These are phyloP conservation scores for Suillus paluster DNA, from an alignment of 768 basidiomycete species.

Conservation along the genomic window DNA sequence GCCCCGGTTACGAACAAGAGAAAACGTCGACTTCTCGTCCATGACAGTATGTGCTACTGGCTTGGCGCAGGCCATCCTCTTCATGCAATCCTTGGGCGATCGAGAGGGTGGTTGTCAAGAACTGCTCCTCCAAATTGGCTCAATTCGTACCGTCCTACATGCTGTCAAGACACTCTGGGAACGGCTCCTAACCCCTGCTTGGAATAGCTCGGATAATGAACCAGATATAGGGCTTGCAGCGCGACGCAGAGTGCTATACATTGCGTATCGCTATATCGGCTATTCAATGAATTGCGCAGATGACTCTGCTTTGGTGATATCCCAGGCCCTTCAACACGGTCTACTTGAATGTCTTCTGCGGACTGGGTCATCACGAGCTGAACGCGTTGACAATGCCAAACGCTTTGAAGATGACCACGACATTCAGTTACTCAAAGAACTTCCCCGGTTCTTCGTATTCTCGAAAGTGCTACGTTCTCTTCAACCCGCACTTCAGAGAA, in stretches of 20 bases:
- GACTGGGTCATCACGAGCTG: slow-evolving; percentile 4
- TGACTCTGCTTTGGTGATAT: slow-evolving; percentile 5
- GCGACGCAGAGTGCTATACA: slow-evolving; percentile 10
- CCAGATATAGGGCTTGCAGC: slow-evolving; percentile 7
- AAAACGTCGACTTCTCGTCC: slow-evolving; percentile 5
- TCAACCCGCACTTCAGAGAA: slow-evolving; percentile 4
- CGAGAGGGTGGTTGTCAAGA: not conserved
- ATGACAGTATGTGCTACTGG: slow-evolving; percentile 8
- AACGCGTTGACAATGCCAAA: slow-evolving; percentile 2
- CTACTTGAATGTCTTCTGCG: slow-evolving; percentile 9
- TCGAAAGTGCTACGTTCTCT: slow-evolving; percentile 8
- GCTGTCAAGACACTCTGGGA: slow-evolving; percentile 1
- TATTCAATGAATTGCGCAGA: slow-evolving; percentile 10
- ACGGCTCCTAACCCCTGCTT: slow-evolving; percentile 5
- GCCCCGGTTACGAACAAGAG: not conserved
- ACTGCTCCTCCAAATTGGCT: slow-evolving; percentile 5
- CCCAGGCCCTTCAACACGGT: slow-evolving; percentile 5
- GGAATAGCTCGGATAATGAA: slow-evolving; percentile 8
- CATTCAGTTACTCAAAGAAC: slow-evolving; percentile 10
- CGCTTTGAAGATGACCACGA: slow-evolving; percentile 11
- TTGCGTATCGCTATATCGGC: slow-evolving; percentile 11
- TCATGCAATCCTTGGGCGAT: slow-evolving; percentile 6
- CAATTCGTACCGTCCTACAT: slow-evolving; percentile 8
- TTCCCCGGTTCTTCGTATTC: slow-evolving; percentile 2
- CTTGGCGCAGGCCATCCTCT: slow-evolving; percentile 10